phyloP scores from a whole-genome alignment of 2,329 filamentous ascomycete species.

The Nigrospora osmanthi region DNA sequence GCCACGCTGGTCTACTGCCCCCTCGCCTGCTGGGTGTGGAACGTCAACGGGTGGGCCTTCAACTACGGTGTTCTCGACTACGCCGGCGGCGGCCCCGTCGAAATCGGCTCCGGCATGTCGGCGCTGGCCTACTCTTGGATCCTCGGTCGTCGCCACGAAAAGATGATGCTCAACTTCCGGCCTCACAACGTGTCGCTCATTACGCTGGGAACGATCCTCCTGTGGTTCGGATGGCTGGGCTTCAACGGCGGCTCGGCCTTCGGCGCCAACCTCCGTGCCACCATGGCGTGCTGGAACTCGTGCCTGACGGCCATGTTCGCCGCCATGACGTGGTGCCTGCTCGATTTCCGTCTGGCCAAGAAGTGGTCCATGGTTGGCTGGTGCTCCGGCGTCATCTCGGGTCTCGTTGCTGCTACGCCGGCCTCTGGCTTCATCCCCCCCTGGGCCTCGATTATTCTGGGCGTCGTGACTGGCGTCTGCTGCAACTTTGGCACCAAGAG shows the following conservation, averaged over 20 bases:
- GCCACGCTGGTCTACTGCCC: constrained; percentile 97
- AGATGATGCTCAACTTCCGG: constrained; percentile 99
- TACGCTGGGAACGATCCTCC: constrained; percentile 86
- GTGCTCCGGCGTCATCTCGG: constrained; percentile 65
- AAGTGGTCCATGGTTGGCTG: constrained; percentile 84
- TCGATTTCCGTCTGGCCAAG: constrained; percentile 88
- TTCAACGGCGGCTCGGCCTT: constrained; percentile 98
- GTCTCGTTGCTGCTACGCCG: constrained; percentile 62
- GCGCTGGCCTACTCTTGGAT: constrained; percentile 94
- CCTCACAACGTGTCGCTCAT: constrained; percentile 98
- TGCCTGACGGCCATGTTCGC: constrained; percentile 90
- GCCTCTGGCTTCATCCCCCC: constrained; percentile 61
- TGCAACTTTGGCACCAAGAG: constrained; percentile 63
- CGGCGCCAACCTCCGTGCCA: constrained; percentile 86
- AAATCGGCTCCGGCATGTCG: constrained; percentile 89
- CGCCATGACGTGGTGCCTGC: constrained; percentile 86
- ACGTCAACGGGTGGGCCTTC: constrained; percentile 86
- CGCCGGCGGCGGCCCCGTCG: constrained; percentile 92
- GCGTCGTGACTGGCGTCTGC: constrained; percentile 55
- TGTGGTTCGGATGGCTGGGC: constrained; percentile 98
- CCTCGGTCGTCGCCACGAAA: constrained; percentile 91
- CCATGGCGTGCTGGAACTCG: constrained; percentile 97
- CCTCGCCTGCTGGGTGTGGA: constrained; percentile 95
- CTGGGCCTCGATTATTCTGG: constrained; percentile 61
- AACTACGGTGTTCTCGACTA: constrained; percentile 92